Conservation (phyloP, 2,329 filamentous ascomycete genomes). For the Fusarium sp. region DNA sequence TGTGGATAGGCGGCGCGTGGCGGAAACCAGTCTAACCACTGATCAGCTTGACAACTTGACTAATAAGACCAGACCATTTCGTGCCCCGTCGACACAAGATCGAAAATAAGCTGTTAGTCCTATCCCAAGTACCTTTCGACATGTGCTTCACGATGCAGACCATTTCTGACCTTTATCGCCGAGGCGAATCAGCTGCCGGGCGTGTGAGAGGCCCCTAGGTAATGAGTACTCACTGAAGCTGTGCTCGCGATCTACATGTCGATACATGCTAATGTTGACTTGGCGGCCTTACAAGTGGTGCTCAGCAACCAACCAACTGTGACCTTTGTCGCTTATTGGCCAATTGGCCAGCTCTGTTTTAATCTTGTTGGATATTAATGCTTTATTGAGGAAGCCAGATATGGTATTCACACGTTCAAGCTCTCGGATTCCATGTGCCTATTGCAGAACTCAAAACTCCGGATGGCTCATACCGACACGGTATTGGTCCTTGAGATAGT, state of each 20-base stretch:
- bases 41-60: slow-evolving; percentile 16
- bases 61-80: neutral
- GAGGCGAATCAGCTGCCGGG: neutral
- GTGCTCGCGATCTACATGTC: slow-evolving; percentile 8
- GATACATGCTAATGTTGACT: neutral
- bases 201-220: neutral
- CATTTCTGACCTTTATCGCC: neutral
- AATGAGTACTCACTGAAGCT: neutral
- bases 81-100: neutral
- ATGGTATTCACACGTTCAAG: neutral
- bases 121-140: slow-evolving; percentile 7
- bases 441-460: neutral
- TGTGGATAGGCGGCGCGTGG: slow-evolving; percentile 31
- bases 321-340: slow-evolving; percentile 9
- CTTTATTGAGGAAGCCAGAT: neutral
- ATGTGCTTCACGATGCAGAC: slow-evolving; percentile 5
- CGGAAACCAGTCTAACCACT: slow-evolving; percentile 23
- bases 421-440: neutral
- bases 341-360: neutral
- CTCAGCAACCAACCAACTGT: neutral
- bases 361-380: neutral
- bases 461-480: neutral
- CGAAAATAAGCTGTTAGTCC: neutral
- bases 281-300: neutral
- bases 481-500: neutral